Conservation (phyloP, 768 basidiomycete genomes). For the Amanita pallidorosea region DNA sequence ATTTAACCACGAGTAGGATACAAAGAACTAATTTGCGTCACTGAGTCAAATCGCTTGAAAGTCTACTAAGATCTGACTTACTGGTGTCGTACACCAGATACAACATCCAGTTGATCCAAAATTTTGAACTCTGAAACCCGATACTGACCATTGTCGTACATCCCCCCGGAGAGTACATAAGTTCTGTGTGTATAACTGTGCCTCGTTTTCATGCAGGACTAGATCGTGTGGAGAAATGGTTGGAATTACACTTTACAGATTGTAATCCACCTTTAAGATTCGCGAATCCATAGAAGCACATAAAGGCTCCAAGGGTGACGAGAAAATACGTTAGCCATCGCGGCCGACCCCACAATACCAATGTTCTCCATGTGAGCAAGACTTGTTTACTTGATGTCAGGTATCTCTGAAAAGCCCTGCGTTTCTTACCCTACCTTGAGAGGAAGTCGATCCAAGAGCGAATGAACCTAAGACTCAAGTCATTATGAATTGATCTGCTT, state of each 20-base stretch:
- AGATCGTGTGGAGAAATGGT: not conserved
- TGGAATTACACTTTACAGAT: not conserved
- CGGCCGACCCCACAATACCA: not conserved
- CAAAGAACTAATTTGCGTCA: not conserved
- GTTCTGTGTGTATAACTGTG: not conserved
- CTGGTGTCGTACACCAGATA: not conserved
- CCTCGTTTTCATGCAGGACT: not conserved
- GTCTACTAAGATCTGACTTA: not conserved
- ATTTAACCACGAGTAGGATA: not conserved
- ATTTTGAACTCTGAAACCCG: not conserved
- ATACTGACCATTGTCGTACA: not conserved
- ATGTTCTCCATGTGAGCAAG: slow-evolving; percentile 3
- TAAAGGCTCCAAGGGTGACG: not conserved
- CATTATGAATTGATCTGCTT: not conserved
- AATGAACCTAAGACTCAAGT: not conserved
- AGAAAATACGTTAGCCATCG: not conserved
- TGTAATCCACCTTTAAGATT: not conserved
- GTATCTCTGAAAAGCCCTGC: not conserved
- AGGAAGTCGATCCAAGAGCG: not conserved
- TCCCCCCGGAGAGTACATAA: no score
- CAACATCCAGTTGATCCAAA: not conserved
- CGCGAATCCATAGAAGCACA: not conserved
- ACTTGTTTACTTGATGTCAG: not conserved
- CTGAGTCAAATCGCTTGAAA: not conserved
- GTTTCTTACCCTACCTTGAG: not conserved